Base-by-base conservation (phyloP, 192 early-diverging fungal species). In the Glomus cerebriforme region DNA sequence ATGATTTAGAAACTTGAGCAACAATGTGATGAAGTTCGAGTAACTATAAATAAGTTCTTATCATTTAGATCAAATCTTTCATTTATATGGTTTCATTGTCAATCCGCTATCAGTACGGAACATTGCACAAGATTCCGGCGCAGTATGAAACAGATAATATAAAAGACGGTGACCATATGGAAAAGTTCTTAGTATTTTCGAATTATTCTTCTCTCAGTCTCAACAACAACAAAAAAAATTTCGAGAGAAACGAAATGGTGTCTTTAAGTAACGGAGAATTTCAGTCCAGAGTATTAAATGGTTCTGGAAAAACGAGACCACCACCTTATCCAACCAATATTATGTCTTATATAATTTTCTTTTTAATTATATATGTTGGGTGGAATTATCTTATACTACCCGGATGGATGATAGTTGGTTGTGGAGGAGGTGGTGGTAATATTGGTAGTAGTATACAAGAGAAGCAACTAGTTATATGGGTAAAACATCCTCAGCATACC, bases 391-490 rank as follows among this genome's bases (percentile, higher is more conserved):
- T 67, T 10, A 7, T 64, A 24, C 22, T 29, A n/a, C n/a, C n/a
- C 62, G 22, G 10, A 6, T 29, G 31, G 26, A 19, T 27, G 63
- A 31, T 27, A 64, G 3, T 3, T 64, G 26, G 15, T 43, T 43
- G 34, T 29, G 29, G 12, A 67, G 3, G 17, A 22, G 49, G 17
- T 19, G 17, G 17, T 19, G 17, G 49, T 54, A 54, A 19, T 22
- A 19, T 17, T 54, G 49, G 17, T 19, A 12, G 17, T 54, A 19
- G 49, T 54, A 54, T 54, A 54, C 49, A 54, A 22, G 63, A 65
- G 24, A 34, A 75, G 62, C 59, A 31, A 15, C 58, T 75, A 22
- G 73, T 78, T 32, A 6, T 81, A 32, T 81, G 80, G 80, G 45
- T 77, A 17, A 69, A 62, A 43, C 62, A 77, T 37, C 67, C 80